Percentiles rank a stretch among this genome's conserved stretches.
Conservation (phyloP, 345 rosid species). For the Citrus sinensis region DNA sequence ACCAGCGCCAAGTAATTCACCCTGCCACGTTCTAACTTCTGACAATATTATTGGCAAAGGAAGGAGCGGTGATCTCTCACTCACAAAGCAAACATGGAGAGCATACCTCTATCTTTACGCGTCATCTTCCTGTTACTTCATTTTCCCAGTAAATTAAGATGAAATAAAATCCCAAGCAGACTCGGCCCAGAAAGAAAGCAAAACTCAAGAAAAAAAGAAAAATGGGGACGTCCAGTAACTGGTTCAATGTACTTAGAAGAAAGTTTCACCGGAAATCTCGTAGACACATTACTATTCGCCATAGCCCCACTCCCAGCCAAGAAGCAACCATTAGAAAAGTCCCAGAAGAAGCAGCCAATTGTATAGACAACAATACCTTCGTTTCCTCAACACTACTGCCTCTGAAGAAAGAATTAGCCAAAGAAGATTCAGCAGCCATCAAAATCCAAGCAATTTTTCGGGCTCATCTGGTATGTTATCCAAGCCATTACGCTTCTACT, state of each 20-base stretch:
- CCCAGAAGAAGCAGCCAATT: slow-evolving; percentile 1
- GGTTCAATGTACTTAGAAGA: slow-evolving; percentile 33
- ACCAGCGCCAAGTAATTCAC: slow-evolving; percentile 11
- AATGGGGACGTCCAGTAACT: slow-evolving; percentile 30
- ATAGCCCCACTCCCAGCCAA: slow-evolving; percentile 13
- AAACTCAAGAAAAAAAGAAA: background rate
- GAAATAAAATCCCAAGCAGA: slow-evolving; percentile 10
- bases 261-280: slow-evolving; percentile 25
- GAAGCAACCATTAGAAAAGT: slow-evolving; percentile 4
- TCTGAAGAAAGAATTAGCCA: slow-evolving; percentile 7
- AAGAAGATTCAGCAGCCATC: slow-evolving; percentile 54
- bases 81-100: slow-evolving; percentile 26
- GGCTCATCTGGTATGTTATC: slow-evolving; percentile 64
- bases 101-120: slow-evolving; percentile 38
- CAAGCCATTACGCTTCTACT: background rate
- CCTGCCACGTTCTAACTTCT: slow-evolving; percentile 28
- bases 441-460: slow-evolving; percentile 81
- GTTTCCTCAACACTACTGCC: background rate
- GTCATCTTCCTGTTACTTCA: background rate
- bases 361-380: background rate
- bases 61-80: background rate
- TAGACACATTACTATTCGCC: slow-evolving; percentile 17
- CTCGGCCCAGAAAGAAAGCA: background rate
- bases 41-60: slow-evolving; percentile 8
- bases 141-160: background rate